Base-by-base conservation (phyloP, 139 green algal species). In the Chlamydomonas asymmetrica region DNA sequence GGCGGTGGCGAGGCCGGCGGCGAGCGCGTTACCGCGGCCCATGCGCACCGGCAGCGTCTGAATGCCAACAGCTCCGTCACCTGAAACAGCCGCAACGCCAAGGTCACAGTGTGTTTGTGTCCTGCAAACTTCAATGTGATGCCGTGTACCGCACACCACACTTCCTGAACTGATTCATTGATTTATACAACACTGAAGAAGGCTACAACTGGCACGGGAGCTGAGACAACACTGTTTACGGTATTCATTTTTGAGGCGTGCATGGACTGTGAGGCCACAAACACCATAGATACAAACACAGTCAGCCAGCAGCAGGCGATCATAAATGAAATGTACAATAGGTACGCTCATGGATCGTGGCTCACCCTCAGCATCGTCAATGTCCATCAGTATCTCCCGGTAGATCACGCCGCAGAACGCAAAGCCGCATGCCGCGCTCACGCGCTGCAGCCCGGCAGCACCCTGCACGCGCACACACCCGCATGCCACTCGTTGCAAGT, bases 311-410 rank as follows among this genome's bases (percentile, higher is more conserved):
- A n/a, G n/a, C n/a, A n/a, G n/a, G n/a, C n/a, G n/a, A n/a, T n/a
- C n/a, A n/a, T n/a, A n/a, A n/a, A n/a, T n/a, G n/a, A n/a, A n/a
- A n/a, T n/a, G n/a, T n/a, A n/a, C n/a, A n/a, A n/a, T n/a, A n/a
- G n/a, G 54, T 35, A 8, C 54, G 9, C 54, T 35, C 54, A 25
- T 62, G 16, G 18, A 23, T 8, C 16, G 18, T 13, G 10, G 8
- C 60, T 40, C 60, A 66, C 60, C 89, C 37, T 79, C 72, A 43
- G 62, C 49, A 50, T 90, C 89, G n/a, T 76, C 84, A 27, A 88
- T 63, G 77, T 92, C 85, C 87, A 90, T 92, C 9, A 93, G 43
- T 1, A 89, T 82, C 64, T 90, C 83, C 0, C 89, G 81, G 63
- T 71, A 84, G 69, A 86, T 63, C 43, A 91, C 67, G 25, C 74